phyloP scores from a whole-genome alignment of 176 grass and related monocot genomes.

The Ensete ventricosum region DNA sequence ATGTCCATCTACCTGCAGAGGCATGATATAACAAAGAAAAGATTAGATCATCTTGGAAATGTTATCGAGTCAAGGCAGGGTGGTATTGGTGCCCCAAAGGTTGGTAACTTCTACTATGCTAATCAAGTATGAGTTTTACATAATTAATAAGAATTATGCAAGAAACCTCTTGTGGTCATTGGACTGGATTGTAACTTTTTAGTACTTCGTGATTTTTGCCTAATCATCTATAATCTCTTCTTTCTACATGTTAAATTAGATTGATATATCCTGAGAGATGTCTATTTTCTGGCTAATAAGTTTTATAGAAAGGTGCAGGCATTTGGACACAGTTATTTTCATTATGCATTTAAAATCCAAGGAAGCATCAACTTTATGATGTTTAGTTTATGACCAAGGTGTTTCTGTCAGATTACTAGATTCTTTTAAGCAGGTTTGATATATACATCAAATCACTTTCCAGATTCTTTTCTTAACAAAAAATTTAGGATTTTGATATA shows the following conservation, averaged over 20 bases:
- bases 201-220: neutral
- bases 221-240: neutral
- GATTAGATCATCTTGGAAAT: constrained; percentile 54
- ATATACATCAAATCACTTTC: no score
- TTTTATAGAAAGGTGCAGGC: neutral
- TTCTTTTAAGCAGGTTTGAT: no score
- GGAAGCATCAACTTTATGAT: no score
- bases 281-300: neutral
- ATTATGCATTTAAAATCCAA: no score
- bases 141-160: neutral
- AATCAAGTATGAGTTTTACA: neutral
- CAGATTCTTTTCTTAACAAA: no score
- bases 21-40: constrained; percentile 79
- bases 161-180: neutral
- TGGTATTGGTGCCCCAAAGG: constrained; percentile 81
- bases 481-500: no score
- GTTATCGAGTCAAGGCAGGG: constrained; percentile 74
- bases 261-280: neutral
- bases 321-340: no score
- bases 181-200: neutral
- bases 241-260: neutral
- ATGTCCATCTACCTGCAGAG: constrained; percentile 42
- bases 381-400: no score
- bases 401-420: no score
- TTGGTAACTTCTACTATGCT: constrained; percentile 25